A percentile compares a stretch with the other conserved stretches of the same genome.
Conservation (phyloP, 441 rosid species). For the Gossypium lobatum region DNA sequence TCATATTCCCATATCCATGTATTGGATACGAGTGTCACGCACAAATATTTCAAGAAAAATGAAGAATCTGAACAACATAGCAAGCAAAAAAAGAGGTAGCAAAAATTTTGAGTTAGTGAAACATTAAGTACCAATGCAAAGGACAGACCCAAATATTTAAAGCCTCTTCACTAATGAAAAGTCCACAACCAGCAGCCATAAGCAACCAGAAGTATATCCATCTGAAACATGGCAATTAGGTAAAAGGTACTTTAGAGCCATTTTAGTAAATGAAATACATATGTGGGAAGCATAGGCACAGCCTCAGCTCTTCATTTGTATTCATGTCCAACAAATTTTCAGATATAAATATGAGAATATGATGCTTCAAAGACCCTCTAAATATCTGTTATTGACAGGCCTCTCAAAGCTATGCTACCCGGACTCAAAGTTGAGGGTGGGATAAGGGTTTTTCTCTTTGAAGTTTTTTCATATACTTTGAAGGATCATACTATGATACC, state of each 20-base stretch:
- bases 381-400: neutral
- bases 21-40: neutral
- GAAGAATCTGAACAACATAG: neutral
- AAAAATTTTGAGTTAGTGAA: constrained; percentile 25
- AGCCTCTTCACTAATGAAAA: constrained; percentile 87
- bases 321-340: neutral
- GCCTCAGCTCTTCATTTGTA: neutral
- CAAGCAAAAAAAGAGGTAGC: neutral
- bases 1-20: neutral
- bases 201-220: constrained; percentile 93
- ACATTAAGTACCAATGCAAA: constrained; percentile 51
- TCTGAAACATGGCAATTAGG: constrained; percentile 31
- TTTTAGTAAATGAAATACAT: constrained; percentile 1
- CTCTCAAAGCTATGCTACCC: neutral
- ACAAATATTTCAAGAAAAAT: neutral
- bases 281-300: neutral
- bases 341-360: neutral
- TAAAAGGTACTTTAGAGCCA: constrained; percentile 6
- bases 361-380: neutral
- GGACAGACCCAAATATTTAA: constrained; percentile 92
- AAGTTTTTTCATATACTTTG: neutral
- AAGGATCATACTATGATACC: neutral
- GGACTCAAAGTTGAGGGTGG: neutral
- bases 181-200: constrained; percentile 89
- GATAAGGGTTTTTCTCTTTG: neutral